These are phyloP conservation scores for Arachnomyces sp. DNA, from an alignment of 2,329 filamentous ascomycete genomes.

Conservation along the genomic window DNA sequence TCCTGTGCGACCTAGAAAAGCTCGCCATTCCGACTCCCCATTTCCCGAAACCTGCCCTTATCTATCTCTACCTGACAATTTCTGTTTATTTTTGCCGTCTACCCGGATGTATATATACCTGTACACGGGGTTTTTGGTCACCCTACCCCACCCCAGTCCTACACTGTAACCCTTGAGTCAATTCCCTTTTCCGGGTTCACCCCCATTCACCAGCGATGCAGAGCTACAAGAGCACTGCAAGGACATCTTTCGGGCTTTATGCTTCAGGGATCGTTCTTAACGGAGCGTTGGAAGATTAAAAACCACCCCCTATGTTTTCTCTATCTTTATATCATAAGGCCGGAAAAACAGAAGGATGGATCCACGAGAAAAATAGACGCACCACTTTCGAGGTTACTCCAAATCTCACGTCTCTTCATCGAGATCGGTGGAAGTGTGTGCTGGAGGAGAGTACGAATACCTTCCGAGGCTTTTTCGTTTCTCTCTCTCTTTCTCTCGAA, in stretches of 20 bases:
- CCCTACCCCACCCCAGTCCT: no score
- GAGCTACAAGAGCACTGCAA: conserved; percentile 57
- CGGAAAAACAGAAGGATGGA: neutral
- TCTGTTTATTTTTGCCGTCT: no score
- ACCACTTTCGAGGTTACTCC: conserved; percentile 22
- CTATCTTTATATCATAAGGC: conserved; percentile 13
- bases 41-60: no score
- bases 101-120: no score
- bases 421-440: conserved; percentile 26
- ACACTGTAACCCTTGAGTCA: no score
- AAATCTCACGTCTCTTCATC: conserved; percentile 13
- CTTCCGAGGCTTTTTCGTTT: no score
- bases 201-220: conserved; percentile 58
- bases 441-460: conserved; percentile 36
- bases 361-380: conserved; percentile 29
- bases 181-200: neutral
- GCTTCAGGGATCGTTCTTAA: conserved; percentile 60
- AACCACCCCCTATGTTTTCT: conserved; percentile 16
- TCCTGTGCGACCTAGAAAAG: no score
- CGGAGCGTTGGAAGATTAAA: conserved; percentile 70
- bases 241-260: conserved; percentile 51
- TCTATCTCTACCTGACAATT: no score
- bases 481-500: no score
- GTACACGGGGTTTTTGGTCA: no score
- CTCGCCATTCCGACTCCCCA: no score